Conservation (phyloP, 2,329 filamentous ascomycete genomes). For the Penicillium sp. region DNA sequence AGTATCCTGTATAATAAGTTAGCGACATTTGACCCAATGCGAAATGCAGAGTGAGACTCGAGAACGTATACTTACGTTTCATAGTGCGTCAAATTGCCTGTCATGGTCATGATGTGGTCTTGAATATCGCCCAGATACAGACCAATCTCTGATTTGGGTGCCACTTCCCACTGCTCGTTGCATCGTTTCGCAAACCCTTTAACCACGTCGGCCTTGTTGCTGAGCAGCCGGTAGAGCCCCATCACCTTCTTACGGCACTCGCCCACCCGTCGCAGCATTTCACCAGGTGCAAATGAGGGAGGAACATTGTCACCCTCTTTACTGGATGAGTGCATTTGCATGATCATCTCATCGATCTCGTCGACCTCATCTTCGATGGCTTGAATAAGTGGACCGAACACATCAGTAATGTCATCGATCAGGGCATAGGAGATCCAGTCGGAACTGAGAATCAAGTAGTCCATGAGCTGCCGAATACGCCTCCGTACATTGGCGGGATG, state of each 20-base stretch:
- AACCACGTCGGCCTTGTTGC: constrained; percentile 98
- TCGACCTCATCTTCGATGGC: constrained; percentile 95
- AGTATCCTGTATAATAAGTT: constrained; percentile 63
- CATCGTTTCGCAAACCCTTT: constrained; percentile 98
- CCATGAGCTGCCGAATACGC: constrained; percentile 86
- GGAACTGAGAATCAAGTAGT: constrained; percentile 87
- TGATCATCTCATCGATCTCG: constrained; percentile 89
- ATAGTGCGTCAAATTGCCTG: constrained; percentile 90
- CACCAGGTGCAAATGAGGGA: constrained; percentile 55
- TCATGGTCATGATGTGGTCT: constrained; percentile 99
- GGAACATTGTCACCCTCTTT: constrained; percentile 32
- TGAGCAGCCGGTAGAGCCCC: constrained; percentile 86
- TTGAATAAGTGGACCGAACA: constrained; percentile 88
- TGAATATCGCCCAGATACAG: constrained; percentile 97
- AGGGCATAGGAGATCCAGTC: constrained; percentile 99
- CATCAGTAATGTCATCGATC: constrained; percentile 97
- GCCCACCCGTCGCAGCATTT: constrained; percentile 90
- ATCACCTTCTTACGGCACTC: constrained; percentile 97
- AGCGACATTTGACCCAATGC: constrained; percentile 6
- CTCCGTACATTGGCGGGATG: constrained; percentile 95
- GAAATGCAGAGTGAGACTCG: neutral
- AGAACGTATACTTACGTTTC: constrained; percentile 70
- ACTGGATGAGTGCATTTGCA: constrained; percentile 70
- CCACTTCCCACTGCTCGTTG: constrained; percentile 97
- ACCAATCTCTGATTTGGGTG: constrained; percentile 93